Percentiles rank a stretch among this genome's conserved stretches.
phyloP scores from a whole-genome alignment of 2,329 filamentous ascomycete species.

The Exophiala spinifera region DNA sequence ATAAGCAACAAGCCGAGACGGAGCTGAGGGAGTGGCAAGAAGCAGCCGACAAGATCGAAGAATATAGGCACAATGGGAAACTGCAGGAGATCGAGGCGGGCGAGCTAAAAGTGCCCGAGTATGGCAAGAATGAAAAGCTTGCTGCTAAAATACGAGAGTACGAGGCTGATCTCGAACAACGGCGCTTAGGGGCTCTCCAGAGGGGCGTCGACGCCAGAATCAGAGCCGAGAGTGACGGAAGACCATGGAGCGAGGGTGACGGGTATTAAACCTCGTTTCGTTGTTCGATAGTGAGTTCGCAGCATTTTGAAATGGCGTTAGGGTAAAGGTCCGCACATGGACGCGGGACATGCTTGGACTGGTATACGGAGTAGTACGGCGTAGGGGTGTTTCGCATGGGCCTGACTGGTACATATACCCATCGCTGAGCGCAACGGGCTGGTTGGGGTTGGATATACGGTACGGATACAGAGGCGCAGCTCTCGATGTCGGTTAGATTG shows the following conservation, averaged over 20 bases:
- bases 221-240: constrained; percentile 52
- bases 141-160: constrained; percentile 45
- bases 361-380: too few relatives aligned
- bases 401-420: too few relatives aligned
- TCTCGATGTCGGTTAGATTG: too few relatives aligned
- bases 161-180: constrained; percentile 40
- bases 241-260: constrained; percentile 55
- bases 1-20: constrained; percentile 40
- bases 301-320: too few relatives aligned
- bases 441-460: too few relatives aligned
- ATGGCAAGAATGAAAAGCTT: constrained; percentile 42
- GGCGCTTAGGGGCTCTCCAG: constrained; percentile 46
- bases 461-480: too few relatives aligned
- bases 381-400: too few relatives aligned
- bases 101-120: constrained; percentile 23
- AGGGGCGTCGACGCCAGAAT: constrained; percentile 51
- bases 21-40: constrained; percentile 44
- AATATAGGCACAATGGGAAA: constrained; percentile 25
- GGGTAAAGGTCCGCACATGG: too few relatives aligned
- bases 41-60: constrained; percentile 36
- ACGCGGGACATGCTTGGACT: too few relatives aligned
- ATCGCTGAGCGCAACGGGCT: too few relatives aligned
- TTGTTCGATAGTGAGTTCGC: background rate
- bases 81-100: constrained; percentile 21
- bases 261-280: constrained; percentile 45